Evolutionary conservation across 257 asterid genomes (phyloP), one percentile per base, ranked within the genome.

Genomic region (Prunella vulgaris): DNA sequence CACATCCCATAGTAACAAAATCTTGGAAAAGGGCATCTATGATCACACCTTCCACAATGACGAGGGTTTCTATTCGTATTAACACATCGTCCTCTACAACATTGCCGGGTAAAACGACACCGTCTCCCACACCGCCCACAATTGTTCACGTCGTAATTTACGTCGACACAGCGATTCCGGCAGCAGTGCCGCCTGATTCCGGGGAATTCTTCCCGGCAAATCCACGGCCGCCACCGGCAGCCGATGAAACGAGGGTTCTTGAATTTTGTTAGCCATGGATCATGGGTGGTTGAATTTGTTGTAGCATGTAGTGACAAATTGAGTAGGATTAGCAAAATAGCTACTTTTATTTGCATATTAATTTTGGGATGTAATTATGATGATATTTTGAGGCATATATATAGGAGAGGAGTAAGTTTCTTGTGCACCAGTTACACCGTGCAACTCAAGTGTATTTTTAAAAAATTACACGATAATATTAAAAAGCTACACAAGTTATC

Each of bases 61-160:
- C 75, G 75, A 44, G 88, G 95, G 78, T 79, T 81, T 20, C 61
- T 32, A n/a, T 76, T 83, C 6, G 77, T 77, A 37, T 90, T 64
- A 1, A 74, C 54, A 35, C 96, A 87, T 5, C 74, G 4, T 2
- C 97, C 90, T 18, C 79, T 48, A 21, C 97, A 90, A 48, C 97
- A 90, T 59, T 84, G 91, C 81, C 87, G 53, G 5, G 82, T 77
- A 71, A 90, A 88, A 0, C 77, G 93, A 56, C 93, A 90, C 74
- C 87, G 77, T 21, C 83, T 61, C 15, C 90, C 86, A 48, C 96
- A 88, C 22, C 74, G 15, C 1, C 97, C 95, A 57, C 96, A 91
- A 46, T 88, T 88, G 68, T 86, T 81, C 10, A 66, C 72, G 71
- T 90, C 95, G 5, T 82, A 80, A 0, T 24, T 15, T 0, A 88